Evolutionary conservation across 2,329 filamentous ascomycete species (phyloP).

Genomic region (Escovopsis weberi): DNA sequence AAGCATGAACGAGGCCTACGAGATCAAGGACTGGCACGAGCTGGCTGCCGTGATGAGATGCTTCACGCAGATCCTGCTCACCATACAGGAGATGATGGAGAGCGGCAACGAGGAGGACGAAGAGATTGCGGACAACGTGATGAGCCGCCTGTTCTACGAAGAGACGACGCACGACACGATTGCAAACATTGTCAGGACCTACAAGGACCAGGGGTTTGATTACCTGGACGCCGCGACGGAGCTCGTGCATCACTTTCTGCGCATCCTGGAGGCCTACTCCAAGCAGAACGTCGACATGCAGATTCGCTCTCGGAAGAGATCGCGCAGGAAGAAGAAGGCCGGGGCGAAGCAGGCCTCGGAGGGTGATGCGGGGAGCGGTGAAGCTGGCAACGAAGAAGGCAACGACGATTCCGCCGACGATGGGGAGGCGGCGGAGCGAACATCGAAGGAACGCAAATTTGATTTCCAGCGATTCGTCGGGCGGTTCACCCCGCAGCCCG

Average conservation of each 20-base stretch:
- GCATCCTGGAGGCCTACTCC: constrained; percentile 82
- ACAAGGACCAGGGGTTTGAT: constrained; percentile 85
- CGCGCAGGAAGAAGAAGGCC: constrained; percentile 58
- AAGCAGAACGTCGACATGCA: constrained; percentile 93
- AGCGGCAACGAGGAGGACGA: constrained; percentile 83
- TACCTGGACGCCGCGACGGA: constrained; percentile 90
- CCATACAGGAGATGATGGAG: constrained; percentile 81
- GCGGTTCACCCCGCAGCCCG: constrained; percentile 70
- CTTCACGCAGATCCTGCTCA: constrained; percentile 86
- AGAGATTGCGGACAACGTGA: constrained; percentile 94
- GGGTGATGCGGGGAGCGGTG: constrained; percentile 33
- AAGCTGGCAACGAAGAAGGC: constrained; percentile 39
- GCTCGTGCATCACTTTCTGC: constrained; percentile 77
- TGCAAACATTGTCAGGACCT: constrained; percentile 64
- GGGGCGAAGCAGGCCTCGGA: constrained; percentile 17
- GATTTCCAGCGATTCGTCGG: constrained; percentile 75
- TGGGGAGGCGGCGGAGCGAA: constrained; percentile 51
- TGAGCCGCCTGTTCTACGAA: constrained; percentile 96
- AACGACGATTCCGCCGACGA: constrained; percentile 62
- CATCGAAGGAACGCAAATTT: constrained; percentile 76
- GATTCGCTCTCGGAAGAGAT: constrained; percentile 65
- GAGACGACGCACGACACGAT: constrained; percentile 85
- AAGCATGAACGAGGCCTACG: constrained; percentile 63
- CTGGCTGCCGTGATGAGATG: constrained; percentile 81
- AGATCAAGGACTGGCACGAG: constrained; percentile 77